phyloP scores from a whole-genome alignment of 2,329 filamentous ascomycete genomes.

The Amylocarpus encephaloides region DNA sequence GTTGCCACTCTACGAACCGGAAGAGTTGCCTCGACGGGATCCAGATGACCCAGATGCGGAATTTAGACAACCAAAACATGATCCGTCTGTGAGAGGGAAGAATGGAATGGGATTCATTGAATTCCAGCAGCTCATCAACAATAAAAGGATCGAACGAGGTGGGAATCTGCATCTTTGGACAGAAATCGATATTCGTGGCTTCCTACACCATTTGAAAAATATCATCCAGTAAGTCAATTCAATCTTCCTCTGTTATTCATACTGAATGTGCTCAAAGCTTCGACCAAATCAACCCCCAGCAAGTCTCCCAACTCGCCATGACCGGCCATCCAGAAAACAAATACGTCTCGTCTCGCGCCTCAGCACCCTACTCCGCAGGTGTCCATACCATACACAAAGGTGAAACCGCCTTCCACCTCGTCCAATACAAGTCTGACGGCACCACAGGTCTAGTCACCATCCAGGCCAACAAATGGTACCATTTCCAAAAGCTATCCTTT shows the following conservation, averaged over 20 bases:
- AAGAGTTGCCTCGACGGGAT: background rate
- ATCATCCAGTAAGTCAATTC: conserved; percentile 6
- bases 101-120: background rate
- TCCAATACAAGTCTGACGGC: conserved; percentile 18
- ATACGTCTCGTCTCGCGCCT: conserved; percentile 14
- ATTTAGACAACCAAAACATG: background rate
- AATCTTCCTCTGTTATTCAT: background rate
- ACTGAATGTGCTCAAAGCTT: conserved; percentile 2
- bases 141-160: background rate
- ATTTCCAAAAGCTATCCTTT: conserved; percentile 18
- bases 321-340: conserved; percentile 28
- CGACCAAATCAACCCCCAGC: background rate
- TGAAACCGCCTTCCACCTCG: conserved; percentile 2
- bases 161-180: conserved; percentile 2
- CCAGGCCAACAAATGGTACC: conserved; percentile 22
- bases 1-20: conserved; percentile 9
- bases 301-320: conserved; percentile 19
- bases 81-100: background rate
- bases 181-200: conserved; percentile 1
- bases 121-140: conserved; percentile 1
- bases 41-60: background rate
- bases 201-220: conserved; percentile 7
- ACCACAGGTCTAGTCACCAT: conserved; percentile 18
- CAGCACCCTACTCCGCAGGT: conserved; percentile 1
- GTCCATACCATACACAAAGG: conserved; percentile 2